Evolutionary conservation across 352 stramenopile genomes (phyloP).

Genomic region (Globisporangium emineosum): DNA sequence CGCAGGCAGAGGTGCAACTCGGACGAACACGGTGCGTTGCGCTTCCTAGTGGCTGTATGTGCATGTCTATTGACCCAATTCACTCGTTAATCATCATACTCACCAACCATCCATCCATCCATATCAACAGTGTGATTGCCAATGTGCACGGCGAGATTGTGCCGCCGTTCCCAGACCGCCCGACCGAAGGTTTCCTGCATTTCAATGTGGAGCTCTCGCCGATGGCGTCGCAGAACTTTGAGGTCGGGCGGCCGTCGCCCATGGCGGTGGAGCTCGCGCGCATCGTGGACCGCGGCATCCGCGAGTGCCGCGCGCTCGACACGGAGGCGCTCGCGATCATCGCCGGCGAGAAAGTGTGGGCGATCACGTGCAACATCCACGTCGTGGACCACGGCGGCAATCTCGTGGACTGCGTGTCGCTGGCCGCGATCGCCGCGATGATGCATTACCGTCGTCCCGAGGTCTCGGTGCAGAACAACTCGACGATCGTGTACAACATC

Average conservation of each 20-base stretch:
- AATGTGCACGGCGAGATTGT: conserved; percentile 86
- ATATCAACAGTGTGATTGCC: conserved; percentile 53
- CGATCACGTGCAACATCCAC: conserved; percentile 89
- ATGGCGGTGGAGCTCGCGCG: conserved; percentile 79
- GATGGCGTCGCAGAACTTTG: conserved; percentile 82
- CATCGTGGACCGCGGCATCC: conserved; percentile 90
- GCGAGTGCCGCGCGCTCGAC: conserved; percentile 91
- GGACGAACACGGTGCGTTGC: conserved; percentile 63
- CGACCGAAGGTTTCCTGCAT: conserved; percentile 85
- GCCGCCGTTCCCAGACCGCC: conserved; percentile 80
- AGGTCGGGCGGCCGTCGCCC: conserved; percentile 42
- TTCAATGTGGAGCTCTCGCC: conserved; percentile 84
- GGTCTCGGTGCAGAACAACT: conserved; percentile 59
- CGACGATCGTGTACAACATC: conserved; percentile 76
- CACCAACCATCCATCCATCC: not conserved
- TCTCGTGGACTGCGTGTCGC: conserved; percentile 87
- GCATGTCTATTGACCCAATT: not conserved
- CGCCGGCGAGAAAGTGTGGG: conserved; percentile 93
- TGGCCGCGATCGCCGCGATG: conserved; percentile 92
- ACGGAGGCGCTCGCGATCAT: conserved; percentile 93
- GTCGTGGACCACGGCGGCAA: conserved; percentile 93
- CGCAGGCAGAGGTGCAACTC: conserved; percentile 77
- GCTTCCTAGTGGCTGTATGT: not conserved
- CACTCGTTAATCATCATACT: not conserved
- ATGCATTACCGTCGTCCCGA: conserved; percentile 92